phyloP scores from a whole-genome alignment of 306 rosid genomes.

The Geum urbanum region DNA sequence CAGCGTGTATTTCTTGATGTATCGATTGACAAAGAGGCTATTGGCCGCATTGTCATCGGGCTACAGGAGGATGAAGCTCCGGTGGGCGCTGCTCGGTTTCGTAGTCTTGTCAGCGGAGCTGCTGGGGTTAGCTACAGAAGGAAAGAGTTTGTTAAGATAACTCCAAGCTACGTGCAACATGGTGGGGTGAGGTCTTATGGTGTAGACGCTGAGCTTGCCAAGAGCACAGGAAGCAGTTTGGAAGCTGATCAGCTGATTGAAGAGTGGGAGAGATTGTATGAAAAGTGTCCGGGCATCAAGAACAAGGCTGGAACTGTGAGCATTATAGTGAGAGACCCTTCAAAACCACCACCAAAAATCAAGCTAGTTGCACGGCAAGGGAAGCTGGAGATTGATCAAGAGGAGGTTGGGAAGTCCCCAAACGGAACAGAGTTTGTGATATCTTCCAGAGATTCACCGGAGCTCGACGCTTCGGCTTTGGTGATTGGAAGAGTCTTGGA shows the following conservation, averaged over 20 bases:
- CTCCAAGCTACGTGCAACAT: constrained; percentile 66
- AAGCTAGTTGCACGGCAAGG: constrained; percentile 74
- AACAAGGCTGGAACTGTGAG: constrained; percentile 71
- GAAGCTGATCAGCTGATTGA: constrained; percentile 41
- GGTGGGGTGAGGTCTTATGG: constrained; percentile 84
- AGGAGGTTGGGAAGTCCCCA: constrained; percentile 63
- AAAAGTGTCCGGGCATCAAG: constrained; percentile 61
- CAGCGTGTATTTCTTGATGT: constrained; percentile 62
- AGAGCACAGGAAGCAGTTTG: constrained; percentile 46
- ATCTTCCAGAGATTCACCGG: constrained; percentile 59
- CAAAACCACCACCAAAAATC: constrained; percentile 63
- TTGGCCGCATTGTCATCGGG: constrained; percentile 61
- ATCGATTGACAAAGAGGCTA: constrained; percentile 63
- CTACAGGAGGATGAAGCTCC: constrained; percentile 60
- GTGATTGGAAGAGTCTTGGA: constrained; percentile 39
- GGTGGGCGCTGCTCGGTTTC: constrained; percentile 59
- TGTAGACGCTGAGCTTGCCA: constrained; percentile 64
- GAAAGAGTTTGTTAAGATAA: constrained; percentile 74
- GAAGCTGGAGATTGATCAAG: constrained; percentile 82
- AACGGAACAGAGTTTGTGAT: constrained; percentile 80
- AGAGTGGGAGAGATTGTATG: constrained; percentile 62
- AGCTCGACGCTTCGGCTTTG: constrained; percentile 55
- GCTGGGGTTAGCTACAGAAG: constrained; percentile 88
- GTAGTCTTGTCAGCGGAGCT: constrained; percentile 69
- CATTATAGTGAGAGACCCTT: constrained; percentile 79